A percentile compares a stretch with the other conserved stretches of the same genome.
These are phyloP conservation scores for Epichloe baconii DNA, from an alignment of 2,329 filamentous ascomycete genomes.

Conservation along the genomic window DNA sequence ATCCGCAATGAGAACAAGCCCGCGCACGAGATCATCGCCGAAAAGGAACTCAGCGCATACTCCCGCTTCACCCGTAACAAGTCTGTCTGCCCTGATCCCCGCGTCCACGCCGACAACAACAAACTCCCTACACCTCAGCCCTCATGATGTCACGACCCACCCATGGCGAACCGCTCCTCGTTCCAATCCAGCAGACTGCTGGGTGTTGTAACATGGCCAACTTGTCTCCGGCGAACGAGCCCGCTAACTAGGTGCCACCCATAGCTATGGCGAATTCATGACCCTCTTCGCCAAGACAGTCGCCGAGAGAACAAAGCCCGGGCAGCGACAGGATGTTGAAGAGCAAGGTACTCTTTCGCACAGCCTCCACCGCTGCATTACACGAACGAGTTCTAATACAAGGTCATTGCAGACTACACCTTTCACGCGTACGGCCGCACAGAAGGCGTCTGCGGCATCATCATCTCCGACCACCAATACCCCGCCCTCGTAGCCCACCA, in stretches of 20 bases:
- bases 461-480: slow-evolving; percentile 66
- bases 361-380: no score
- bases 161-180: neutral
- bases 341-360: slow-evolving; percentile 47
- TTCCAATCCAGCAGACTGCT: neutral
- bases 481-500: slow-evolving; percentile 71
- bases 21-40: slow-evolving; percentile 61
- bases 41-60: slow-evolving; percentile 66
- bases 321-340: slow-evolving; percentile 74
- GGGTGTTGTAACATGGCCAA: neutral
- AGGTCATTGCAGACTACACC: slow-evolving; percentile 42
- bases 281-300: slow-evolving; percentile 77
- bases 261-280: slow-evolving; percentile 53
- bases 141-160: neutral
- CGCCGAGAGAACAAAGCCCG: slow-evolving; percentile 71
- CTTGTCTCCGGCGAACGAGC: neutral
- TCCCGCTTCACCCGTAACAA: slow-evolving; percentile 66
- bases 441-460: slow-evolving; percentile 62
- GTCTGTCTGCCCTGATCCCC: slow-evolving; percentile 27
- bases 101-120: neutral
- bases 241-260: slow-evolving; percentile 4
- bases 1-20: slow-evolving; percentile 69
- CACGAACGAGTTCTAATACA: neutral
- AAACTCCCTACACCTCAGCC: neutral
- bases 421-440: slow-evolving; percentile 69